These are phyloP conservation scores for Vinca minor DNA, from an alignment of 257 asterid species.

Conservation along the genomic window DNA sequence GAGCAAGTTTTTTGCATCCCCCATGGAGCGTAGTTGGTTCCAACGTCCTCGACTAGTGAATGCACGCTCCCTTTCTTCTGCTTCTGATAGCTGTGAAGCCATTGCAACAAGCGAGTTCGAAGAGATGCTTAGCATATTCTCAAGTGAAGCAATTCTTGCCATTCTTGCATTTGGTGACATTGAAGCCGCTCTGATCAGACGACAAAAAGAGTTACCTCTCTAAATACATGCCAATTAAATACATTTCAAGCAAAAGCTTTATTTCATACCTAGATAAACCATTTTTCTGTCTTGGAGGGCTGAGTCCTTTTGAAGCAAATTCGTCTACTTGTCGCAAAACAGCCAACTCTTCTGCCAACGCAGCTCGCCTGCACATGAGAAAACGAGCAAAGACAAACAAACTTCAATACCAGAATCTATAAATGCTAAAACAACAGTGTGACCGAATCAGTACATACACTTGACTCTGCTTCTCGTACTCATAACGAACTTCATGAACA, in stretches of 20 bases:
- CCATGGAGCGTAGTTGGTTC: conserved; percentile 97
- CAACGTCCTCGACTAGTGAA: conserved; percentile 77
- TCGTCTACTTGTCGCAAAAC: conserved; percentile 85
- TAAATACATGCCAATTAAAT: not conserved
- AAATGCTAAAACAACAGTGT: not conserved
- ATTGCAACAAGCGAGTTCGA: conserved; percentile 91
- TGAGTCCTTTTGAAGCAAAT: conserved; percentile 72
- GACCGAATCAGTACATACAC: conserved; percentile 56
- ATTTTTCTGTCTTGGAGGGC: conserved; percentile 86
- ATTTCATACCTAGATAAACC: conserved; percentile 64
- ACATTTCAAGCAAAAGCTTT: not conserved
- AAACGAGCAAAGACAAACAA: conserved; percentile 19
- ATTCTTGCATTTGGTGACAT: conserved; percentile 87
- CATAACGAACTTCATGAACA: conserved; percentile 97
- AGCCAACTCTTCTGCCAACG: conserved; percentile 90
- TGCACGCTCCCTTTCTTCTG: conserved; percentile 94
- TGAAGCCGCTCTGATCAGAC: conserved; percentile 64
- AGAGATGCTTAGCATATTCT: conserved; percentile 85
- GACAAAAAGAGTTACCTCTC: conserved; percentile 5
- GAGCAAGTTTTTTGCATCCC: conserved; percentile 79
- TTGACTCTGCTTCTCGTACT: conserved; percentile 98
- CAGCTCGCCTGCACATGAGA: conserved; percentile 68
- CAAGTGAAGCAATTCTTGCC: conserved; percentile 92
- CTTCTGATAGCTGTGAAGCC: conserved; percentile 99
- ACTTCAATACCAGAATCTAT: not conserved